Conservation (phyloP, 345 rosid species). For the Moricandia arvensis region DNA sequence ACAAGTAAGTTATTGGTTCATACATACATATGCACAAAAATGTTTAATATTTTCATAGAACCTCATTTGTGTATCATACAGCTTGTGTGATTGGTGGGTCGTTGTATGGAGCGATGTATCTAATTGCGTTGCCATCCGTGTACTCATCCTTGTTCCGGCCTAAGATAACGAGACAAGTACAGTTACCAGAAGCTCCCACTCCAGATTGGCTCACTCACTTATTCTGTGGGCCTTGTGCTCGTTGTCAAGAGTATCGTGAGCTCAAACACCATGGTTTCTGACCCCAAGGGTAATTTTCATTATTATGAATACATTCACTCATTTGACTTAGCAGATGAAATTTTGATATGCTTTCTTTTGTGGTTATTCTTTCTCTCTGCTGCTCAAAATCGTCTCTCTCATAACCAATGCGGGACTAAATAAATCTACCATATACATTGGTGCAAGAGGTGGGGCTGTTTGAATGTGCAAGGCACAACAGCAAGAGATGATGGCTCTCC, state of each 20-base stretch:
- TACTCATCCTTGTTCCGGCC: slow-evolving; percentile 51
- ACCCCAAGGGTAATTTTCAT: slow-evolving; percentile 46
- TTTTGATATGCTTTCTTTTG: neutral
- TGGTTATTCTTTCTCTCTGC: neutral
- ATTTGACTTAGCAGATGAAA: neutral
- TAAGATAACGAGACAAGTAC: slow-evolving; percentile 43
- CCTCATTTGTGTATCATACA: slow-evolving; percentile 16
- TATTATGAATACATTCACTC: neutral
- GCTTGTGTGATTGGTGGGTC: slow-evolving; percentile 46
- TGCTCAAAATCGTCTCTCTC: neutral
- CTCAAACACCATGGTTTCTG: slow-evolving; percentile 55
- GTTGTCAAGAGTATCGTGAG: slow-evolving; percentile 62
- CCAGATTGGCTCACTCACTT: slow-evolving; percentile 56
- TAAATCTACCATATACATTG: neutral
- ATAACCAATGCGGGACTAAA: neutral
- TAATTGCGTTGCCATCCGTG: slow-evolving; percentile 32
- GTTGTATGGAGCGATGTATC: slow-evolving; percentile 35
- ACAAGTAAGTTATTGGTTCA: slow-evolving; percentile 22
- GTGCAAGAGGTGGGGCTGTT: slow-evolving; percentile 26
- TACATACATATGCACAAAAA: neutral
- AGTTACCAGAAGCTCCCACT: slow-evolving; percentile 52
- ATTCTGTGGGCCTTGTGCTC: slow-evolving; percentile 48
- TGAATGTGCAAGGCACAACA: slow-evolving; percentile 20
- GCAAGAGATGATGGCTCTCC: slow-evolving; percentile 34
- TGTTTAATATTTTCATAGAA: neutral